These are phyloP conservation scores for Naegleria fowleri DNA, from an alignment of 208 protist species.

Conservation along the genomic window DNA sequence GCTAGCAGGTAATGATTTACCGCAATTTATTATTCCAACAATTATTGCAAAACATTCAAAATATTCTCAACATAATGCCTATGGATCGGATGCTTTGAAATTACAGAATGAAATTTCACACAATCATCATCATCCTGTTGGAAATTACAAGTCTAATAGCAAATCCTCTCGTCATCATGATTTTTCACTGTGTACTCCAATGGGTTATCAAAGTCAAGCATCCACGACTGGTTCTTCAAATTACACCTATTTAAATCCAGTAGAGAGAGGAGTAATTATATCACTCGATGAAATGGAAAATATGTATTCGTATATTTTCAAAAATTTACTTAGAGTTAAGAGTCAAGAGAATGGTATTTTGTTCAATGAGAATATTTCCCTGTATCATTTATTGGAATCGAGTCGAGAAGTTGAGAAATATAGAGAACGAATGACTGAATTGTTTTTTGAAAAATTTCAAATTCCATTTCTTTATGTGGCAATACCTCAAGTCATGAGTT, in stretches of 20 bases:
- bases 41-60: not conserved
- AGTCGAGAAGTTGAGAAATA: not conserved
- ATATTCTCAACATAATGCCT: not conserved
- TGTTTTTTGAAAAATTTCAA: constrained; percentile 21
- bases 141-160: no score
- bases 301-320: not conserved
- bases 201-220: not conserved
- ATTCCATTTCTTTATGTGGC: constrained; percentile 24
- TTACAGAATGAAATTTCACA: not conserved
- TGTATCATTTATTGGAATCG: not conserved
- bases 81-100: not conserved
- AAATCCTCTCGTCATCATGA: no score
- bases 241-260: not conserved
- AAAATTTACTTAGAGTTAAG: not conserved
- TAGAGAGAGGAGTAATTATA: constrained; percentile 10
- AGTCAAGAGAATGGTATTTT: not conserved
- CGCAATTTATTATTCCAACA: not conserved
- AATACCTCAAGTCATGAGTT: constrained; percentile 21
- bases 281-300: constrained; percentile 31
- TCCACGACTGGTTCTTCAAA: not conserved
- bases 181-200: not conserved
- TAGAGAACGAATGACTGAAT: constrained; percentile 22
- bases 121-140: not conserved
- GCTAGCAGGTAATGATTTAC: not conserved
- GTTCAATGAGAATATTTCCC: not conserved